These are phyloP conservation scores for Lachancea dasiensis DNA, from an alignment of 805 yeast species.

Conservation along the genomic window DNA sequence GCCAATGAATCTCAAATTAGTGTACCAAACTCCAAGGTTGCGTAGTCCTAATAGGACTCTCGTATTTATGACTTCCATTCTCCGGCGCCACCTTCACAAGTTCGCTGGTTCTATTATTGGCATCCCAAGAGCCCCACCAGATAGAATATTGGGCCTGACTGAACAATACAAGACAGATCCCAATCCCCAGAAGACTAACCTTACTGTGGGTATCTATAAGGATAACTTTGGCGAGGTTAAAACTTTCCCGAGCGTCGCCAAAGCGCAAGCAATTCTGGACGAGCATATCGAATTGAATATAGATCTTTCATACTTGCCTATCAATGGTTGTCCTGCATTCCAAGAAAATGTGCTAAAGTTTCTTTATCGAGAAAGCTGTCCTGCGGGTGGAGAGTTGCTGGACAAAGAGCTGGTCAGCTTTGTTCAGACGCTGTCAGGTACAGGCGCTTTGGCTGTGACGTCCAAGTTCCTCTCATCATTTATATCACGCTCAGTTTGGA, in stretches of 20 bases:
- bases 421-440: constrained; percentile 88
- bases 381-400: constrained; percentile 49
- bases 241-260: constrained; percentile 28
- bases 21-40: background rate
- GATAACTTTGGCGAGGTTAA: constrained; percentile 62
- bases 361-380: constrained; percentile 58
- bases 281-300: constrained; percentile 58
- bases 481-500: constrained; percentile 43
- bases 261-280: constrained; percentile 29
- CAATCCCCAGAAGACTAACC: constrained; percentile 49
- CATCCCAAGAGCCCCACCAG: constrained; percentile 67
- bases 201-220: constrained; percentile 68
- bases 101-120: constrained; percentile 7
- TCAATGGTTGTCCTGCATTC: constrained; percentile 69
- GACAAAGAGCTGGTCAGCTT: constrained; percentile 64
- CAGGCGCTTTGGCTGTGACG: constrained; percentile 86
- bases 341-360: constrained; percentile 62
- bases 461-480: constrained; percentile 65
- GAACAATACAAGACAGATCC: constrained; percentile 66
- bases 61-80: background rate
- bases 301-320: constrained; percentile 47
- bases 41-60: background rate
- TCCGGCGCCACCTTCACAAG: constrained; percentile 4
- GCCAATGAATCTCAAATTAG: no score
- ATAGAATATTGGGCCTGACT: constrained; percentile 76